Evolutionary conservation across 2,329 filamentous ascomycete genomes (phyloP), one percentile per base, ranked within the genome.

Genomic region (Cordyceps tenuipes): DNA sequence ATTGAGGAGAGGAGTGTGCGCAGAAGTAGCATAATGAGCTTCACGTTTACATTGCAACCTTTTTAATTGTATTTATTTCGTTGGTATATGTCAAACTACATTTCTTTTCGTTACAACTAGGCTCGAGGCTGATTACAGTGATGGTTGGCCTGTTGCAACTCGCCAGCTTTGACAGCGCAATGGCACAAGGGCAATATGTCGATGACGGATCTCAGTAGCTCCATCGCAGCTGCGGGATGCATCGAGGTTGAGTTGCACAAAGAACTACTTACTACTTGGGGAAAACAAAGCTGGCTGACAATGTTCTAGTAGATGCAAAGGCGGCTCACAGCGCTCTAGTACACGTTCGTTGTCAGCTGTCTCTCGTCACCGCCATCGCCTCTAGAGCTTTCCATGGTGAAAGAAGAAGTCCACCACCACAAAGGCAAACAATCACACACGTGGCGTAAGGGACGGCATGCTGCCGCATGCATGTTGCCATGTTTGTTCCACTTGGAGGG

Each of bases 1-100:
- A 29, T 52, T 17, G 39, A n/a, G 17, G 39, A 17, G 49, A n/a
- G 17, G 39, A 17, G 49, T 17, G 17, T 31, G 49, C 39, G 56
- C 39, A 34, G 21, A 47, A 41, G 36, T 46, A 48, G 13, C 29
- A 54, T 53, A 59, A 59, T 59, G 57, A 53, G 41, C 49, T 49
- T 59, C 49, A 59, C 34, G 41, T 43, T 41, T 59, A 41, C 52
- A 21, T 31, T 17, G 10, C 57, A 59, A 46, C 47, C 15, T 53
- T 59, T 41, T 59, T 34, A 15, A 47, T 44, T 59, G 57, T 59
- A 59, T 29, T 48, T 59, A 59, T 48, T 59, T 54, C 31, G 36
- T 51, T 58, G 23, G 49, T 51, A 58, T 23, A 34, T 44, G 44
- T 47, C 36, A 46, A 46, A 44, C 39, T 46, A 29, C 34, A 44